Conservation (phyloP, 139 green algal species). For the Picochlorum sp. region DNA sequence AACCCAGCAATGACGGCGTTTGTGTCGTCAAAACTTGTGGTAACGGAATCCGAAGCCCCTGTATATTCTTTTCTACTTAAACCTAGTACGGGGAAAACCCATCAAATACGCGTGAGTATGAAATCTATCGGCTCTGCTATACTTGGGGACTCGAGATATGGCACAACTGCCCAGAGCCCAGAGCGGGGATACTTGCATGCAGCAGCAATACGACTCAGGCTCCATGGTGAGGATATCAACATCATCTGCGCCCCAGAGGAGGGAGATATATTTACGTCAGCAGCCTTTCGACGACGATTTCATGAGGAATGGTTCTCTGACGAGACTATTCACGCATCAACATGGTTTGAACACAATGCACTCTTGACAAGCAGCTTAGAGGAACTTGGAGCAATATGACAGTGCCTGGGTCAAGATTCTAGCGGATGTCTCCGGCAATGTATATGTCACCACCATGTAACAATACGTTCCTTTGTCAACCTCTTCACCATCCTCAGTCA, state of each 20-base stretch:
- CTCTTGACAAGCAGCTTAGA: background rate
- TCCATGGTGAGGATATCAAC: slow-evolving; percentile 8
- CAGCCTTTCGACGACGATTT: slow-evolving; percentile 1
- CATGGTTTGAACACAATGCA: slow-evolving; percentile 18
- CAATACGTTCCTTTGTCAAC: background rate
- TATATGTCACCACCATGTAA: slow-evolving; percentile 11
- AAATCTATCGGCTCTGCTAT: slow-evolving; percentile 29
- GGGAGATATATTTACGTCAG: slow-evolving; percentile 12
- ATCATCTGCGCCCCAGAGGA: slow-evolving; percentile 2
- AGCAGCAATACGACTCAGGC: slow-evolving; percentile 18
- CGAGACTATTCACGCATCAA: background rate
- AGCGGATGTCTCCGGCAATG: slow-evolving; percentile 61
- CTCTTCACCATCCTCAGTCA: no score
- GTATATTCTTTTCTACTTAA: slow-evolving; percentile 23
- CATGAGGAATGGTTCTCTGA: slow-evolving; percentile 9
- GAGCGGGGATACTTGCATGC: slow-evolving; percentile 26
- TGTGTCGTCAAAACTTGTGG: background rate
- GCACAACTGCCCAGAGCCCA: background rate
- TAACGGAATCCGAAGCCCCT: background rate
- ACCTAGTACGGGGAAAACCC: slow-evolving; percentile 30
- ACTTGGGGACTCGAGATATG: slow-evolving; percentile 25
- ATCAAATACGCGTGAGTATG: slow-evolving; percentile 33
- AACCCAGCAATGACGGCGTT: slow-evolving; percentile 25
- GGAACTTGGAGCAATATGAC: slow-evolving; percentile 35
- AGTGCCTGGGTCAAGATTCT: slow-evolving; percentile 46